Evolutionary conservation across 148 eudicot genomes (phyloP).

Genomic region (Fagopyrum homotropicum): DNA sequence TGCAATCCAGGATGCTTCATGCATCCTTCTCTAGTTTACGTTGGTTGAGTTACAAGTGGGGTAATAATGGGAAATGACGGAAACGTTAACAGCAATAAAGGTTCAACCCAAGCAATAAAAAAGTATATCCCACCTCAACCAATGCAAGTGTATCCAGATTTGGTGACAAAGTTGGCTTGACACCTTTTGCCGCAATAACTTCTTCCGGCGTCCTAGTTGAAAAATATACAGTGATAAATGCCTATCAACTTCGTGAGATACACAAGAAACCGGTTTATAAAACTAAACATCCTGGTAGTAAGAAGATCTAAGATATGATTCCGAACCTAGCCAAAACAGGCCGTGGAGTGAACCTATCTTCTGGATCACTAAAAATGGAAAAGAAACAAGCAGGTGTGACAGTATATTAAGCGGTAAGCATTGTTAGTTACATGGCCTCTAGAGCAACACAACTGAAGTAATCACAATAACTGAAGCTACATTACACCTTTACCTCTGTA

Average conservation of each 20-base stretch:
- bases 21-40: neutral
- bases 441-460: neutral
- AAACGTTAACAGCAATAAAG: neutral
- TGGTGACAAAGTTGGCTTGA: constrained; percentile 95
- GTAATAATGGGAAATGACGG: neutral
- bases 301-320: neutral
- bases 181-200: constrained; percentile 94
- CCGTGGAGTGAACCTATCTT: constrained; percentile 73
- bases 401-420: neutral
- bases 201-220: constrained; percentile 88
- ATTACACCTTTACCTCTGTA: constrained; percentile 61
- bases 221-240: neutral
- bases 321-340: constrained; percentile 92
- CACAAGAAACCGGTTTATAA: neutral
- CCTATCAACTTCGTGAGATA: neutral
- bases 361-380: constrained; percentile 64
- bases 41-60: neutral
- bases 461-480: neutral
- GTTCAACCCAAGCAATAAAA: neutral
- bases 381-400: constrained; percentile 5
- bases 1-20: neutral
- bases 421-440: neutral
- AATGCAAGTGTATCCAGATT: constrained; percentile 88
- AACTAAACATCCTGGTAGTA: neutral
- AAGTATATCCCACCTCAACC: constrained; percentile 56